A percentile compares a stretch with the other conserved stretches of the same genome.
These are phyloP conservation scores for Aspergillus asperescens DNA, from an alignment of 495 filamentous ascomycete genomes.

Conservation along the genomic window DNA sequence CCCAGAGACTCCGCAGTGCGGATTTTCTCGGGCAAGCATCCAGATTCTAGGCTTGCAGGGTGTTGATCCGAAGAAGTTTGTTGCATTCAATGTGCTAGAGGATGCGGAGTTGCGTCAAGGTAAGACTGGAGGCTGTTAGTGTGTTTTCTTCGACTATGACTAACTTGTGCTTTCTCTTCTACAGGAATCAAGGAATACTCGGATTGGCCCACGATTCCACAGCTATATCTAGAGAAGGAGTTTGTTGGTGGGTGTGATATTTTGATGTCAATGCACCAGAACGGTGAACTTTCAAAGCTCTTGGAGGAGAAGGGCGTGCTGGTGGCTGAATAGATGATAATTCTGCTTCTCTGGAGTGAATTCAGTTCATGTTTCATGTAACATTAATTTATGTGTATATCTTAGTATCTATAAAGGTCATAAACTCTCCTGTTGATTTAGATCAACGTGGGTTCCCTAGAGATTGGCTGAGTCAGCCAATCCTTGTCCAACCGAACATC, in stretches of 20 bases:
- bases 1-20: slow-evolving; percentile 94
- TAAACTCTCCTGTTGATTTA: neutral
- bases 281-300: slow-evolving; percentile 84
- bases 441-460: no score
- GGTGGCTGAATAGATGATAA: slow-evolving; percentile 40
- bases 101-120: slow-evolving; percentile 80
- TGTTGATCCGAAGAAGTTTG: slow-evolving; percentile 93
- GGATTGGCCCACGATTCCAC: slow-evolving; percentile 97
- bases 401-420: neutral
- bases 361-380: neutral
- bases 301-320: slow-evolving; percentile 86
- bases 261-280: slow-evolving; percentile 94
- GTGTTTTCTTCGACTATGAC: neutral
- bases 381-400: slow-evolving; percentile 5
- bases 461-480: neutral
- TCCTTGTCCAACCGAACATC: neutral
- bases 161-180: neutral
- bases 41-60: slow-evolving; percentile 93
- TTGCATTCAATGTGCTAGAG: slow-evolving; percentile 94
- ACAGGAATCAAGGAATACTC: slow-evolving; percentile 97
- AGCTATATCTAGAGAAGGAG: slow-evolving; percentile 90
- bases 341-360: neutral
- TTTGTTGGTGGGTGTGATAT: slow-evolving; percentile 98
- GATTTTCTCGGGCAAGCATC: slow-evolving; percentile 91
- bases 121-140: slow-evolving; percentile 36